Evolutionary conservation across 306 rosid genomes (phyloP).

Genomic region (Glycine latifolia): DNA sequence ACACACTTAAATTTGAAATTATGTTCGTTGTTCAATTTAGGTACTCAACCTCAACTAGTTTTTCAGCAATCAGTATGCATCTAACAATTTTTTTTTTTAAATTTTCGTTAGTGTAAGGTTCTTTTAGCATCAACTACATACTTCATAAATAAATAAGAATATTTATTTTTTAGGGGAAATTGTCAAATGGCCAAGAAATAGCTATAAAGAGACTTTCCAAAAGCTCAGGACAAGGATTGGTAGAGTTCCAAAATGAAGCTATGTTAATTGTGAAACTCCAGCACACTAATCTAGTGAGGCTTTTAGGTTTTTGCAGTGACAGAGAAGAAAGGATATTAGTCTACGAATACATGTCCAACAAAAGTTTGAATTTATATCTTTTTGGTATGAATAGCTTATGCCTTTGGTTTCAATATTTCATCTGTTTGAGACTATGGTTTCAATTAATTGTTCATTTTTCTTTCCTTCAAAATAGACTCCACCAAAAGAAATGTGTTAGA

Average conservation of each 20-base stretch:
- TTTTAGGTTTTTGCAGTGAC: conserved; percentile 11
- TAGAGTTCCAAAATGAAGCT: background rate
- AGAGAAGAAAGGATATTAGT: conserved; percentile 30
- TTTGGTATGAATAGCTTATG: conserved; percentile 3
- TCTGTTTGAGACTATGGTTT: too few relatives aligned
- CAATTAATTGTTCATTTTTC: too few relatives aligned
- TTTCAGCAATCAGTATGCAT: too few relatives aligned
- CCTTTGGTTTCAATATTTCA: too few relatives aligned
- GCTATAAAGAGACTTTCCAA: conserved; percentile 52
- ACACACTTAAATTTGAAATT: too few relatives aligned
- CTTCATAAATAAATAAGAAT: too few relatives aligned
- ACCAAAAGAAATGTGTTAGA: background rate
- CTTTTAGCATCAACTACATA: too few relatives aligned
- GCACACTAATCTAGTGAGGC: conserved; percentile 35
- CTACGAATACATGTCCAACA: background rate
- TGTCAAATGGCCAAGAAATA: conserved; percentile 47
- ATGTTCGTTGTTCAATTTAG: too few relatives aligned
- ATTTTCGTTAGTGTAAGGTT: too few relatives aligned
- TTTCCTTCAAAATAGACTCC: background rate
- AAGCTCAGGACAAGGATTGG: conserved; percentile 6
- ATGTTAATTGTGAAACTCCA: conserved; percentile 10
- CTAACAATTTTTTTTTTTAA: too few relatives aligned
- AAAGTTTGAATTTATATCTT: conserved; percentile 9
- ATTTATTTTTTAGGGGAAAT: conserved; percentile 14
- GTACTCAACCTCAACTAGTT: too few relatives aligned